Base-by-base conservation (phyloP, 1,284 basidiomycete genomes). In the Marasmius fiardii region DNA sequence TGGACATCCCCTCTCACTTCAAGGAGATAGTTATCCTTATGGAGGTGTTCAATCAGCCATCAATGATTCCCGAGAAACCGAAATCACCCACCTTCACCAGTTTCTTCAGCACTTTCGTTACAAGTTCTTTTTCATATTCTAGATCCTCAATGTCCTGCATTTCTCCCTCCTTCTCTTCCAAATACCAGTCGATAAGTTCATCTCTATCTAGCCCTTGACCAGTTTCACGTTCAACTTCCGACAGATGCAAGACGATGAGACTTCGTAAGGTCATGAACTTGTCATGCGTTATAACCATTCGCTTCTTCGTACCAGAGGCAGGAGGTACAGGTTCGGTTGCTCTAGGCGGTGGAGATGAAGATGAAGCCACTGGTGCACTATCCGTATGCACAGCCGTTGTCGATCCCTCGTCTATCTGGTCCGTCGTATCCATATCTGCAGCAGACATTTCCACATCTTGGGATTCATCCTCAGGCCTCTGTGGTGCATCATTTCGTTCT, bases 171-270 rank as follows among this genome's bases (percentile, higher is more conserved):
- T 85, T 89, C 60, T 85, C 75, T 74, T 99, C 95, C 52, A 99
- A 81, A 70, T 98, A 99, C 95, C 95, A 97, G 69, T 97, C 92
- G 58, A 97, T 88, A 45, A 99, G 79, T 66, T 95, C 94, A 60
- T 95, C 92, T 50, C 88, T 80, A 67, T 94, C 90, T 23, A 97
- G 74, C 10, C 95, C 95, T 47, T 75, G 80, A 23, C 88, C 88
- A 0, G 83, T 88, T 61, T 85, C 82, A 8, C 83, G 79, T 74
- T 99, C 97, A 6, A 87, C 74, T 45, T 88, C 85, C 31, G 85
- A 79, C 16, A 99, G 77, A 64, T 95, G 88, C 52, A 96, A 68
- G 11, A 99, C 86, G 61, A 96, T 83, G 58, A 98, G 78, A 64
- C 88, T 92, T 74, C 95, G 93, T 61, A 99, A 82, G 57, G 87